phyloP scores from a whole-genome alignment of 2,329 filamentous ascomycete genomes.

The Hymenotorrendiella dingleyae region DNA sequence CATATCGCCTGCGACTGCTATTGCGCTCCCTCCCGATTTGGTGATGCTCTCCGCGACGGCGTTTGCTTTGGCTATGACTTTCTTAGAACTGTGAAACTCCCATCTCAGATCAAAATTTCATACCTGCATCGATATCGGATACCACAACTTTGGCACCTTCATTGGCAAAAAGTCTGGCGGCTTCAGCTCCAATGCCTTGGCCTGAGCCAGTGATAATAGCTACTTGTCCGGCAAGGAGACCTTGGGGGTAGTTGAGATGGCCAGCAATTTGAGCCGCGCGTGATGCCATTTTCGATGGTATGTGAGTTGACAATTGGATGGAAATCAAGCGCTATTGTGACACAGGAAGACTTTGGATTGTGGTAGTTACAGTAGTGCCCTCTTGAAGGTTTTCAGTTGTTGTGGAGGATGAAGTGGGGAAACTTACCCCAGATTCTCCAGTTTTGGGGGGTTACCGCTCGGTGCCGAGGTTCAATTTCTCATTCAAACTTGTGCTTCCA shows the following conservation, averaged over 20 bases:
- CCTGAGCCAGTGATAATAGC: constrained; percentile 85
- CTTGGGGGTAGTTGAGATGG: constrained; percentile 77
- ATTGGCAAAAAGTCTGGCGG: constrained; percentile 75
- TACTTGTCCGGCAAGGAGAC: constrained; percentile 71
- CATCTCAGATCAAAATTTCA: constrained; percentile 20
- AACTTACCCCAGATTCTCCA: no score
- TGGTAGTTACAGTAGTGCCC: no score
- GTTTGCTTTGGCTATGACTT: constrained; percentile 57
- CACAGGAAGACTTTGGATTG: no score
- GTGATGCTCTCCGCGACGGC: constrained; percentile 67
- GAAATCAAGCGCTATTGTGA: no score
- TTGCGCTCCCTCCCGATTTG: constrained; percentile 54
- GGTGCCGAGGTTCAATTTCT: no score
- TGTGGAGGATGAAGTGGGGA: no score
- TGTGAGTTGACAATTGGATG: neutral
- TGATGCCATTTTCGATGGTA: constrained; percentile 28
- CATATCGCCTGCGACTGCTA: constrained; percentile 73
- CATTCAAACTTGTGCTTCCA: no score
- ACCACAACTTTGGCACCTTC: constrained; percentile 82
- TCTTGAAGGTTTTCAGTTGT: no score
- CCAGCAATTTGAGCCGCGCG: constrained; percentile 66
- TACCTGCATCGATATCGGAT: constrained; percentile 73
- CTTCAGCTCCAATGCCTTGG: constrained; percentile 84
- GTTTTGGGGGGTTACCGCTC: no score
- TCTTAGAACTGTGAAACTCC: constrained; percentile 11